phyloP scores from a whole-genome alignment of 441 rosid genomes.

The Pelargonium australe region DNA sequence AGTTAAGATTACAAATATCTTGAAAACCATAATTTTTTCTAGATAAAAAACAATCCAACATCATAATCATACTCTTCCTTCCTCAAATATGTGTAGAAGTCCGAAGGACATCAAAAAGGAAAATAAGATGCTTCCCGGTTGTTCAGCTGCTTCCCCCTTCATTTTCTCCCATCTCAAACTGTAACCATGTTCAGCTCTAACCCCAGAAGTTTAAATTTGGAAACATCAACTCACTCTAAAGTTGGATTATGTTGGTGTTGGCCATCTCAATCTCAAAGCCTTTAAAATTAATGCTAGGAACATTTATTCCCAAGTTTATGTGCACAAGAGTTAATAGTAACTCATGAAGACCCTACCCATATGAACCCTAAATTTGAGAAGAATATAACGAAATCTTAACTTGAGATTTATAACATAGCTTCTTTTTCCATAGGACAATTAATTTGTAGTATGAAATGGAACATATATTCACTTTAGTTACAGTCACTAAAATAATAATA shows the following conservation, averaged over 20 bases:
- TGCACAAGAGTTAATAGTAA: background rate
- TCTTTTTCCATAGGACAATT: too few relatives aligned
- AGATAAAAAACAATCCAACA: background rate
- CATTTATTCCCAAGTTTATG: background rate
- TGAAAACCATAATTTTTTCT: background rate
- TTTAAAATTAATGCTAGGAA: background rate
- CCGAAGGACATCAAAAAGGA: too few relatives aligned
- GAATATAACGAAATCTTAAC: background rate
- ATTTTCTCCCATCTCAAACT: background rate
- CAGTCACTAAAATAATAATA: background rate
- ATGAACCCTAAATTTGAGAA: background rate
- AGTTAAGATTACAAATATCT: too few relatives aligned
- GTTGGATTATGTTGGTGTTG: background rate
- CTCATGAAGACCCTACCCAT: background rate
- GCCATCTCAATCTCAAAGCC: background rate
- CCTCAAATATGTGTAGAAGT: too few relatives aligned
- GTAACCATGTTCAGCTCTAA: background rate
- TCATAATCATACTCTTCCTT: too few relatives aligned
- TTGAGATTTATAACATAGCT: background rate
- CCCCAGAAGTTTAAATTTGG: background rate
- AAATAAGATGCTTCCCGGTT: too few relatives aligned
- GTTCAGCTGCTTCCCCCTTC: background rate
- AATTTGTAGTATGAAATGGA: too few relatives aligned
- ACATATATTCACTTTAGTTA: background rate
- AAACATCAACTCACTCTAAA: background rate